Conservation (phyloP, 352 stramenopile genomes). For the Hyaloperonospora arabidopsidis region DNA sequence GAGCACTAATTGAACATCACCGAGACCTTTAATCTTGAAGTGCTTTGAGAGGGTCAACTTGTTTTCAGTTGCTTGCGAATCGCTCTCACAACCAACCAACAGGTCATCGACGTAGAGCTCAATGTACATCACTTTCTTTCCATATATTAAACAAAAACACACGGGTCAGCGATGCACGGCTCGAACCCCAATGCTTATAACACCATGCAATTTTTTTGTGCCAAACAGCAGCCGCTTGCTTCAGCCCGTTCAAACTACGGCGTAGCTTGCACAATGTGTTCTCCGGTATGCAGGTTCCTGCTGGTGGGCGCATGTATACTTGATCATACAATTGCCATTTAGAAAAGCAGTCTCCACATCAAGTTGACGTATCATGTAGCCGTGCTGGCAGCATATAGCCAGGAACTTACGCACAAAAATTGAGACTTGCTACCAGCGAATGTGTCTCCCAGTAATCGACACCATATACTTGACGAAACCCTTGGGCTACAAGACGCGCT, state of each 20-base stretch:
- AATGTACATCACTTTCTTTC: background rate
- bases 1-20: background rate
- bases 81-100: background rate
- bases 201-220: background rate
- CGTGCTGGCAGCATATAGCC: background rate
- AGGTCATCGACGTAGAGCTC: background rate
- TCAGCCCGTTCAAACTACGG: background rate
- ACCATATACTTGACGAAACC: slow-evolving; percentile 19
- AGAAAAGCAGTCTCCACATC: slow-evolving; percentile 6
- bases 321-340: background rate
- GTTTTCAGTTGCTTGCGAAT: background rate
- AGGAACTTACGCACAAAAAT: background rate
- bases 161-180: background rate
- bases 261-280: background rate
- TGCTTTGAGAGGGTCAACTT: background rate
- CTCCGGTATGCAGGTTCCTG: background rate
- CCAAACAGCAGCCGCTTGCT: background rate
- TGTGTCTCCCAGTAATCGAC: slow-evolving; percentile 23
- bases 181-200: background rate
- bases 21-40: background rate
- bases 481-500: slow-evolving; percentile 18
- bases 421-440: slow-evolving; percentile 16
- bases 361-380: background rate
- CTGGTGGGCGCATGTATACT: background rate
- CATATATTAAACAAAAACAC: background rate